Evolutionary conservation across 306 rosid genomes (phyloP), one percentile per base, ranked within the genome.

Genomic region (Chamaecrista fasciculata): DNA sequence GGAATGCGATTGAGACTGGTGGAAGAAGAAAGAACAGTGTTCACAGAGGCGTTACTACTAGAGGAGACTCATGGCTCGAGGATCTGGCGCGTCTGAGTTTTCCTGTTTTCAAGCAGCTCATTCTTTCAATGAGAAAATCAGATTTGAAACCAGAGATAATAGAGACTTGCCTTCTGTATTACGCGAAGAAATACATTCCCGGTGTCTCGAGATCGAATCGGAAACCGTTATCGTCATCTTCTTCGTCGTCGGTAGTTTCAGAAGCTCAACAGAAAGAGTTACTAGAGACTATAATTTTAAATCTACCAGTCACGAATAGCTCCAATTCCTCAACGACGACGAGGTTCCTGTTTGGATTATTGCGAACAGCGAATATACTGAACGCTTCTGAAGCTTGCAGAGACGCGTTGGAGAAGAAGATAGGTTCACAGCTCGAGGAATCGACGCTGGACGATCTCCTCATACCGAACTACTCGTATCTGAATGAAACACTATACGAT

Each of bases 401-500:
- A 74, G 79, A 88, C 33, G 69, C 83, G 6, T 46, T 95, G 76
- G 99, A 95, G 87, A 89, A 76, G 86, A 95, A 95, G 82, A 91
- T 95, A 33, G 99, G 95, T 8, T 76, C 77, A 19, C 97, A 89
- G 66, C 88, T 95, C 11, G 96, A 91, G 60, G 92, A 91, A 72
- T 96, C 97, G 11, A 88, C 92, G 21, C 76, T 95, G 11, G 99
- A 95, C 51, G 97, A 95, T 59, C 89, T 95, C 16, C 83, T 95
- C n/a, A 82, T 95, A 4, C 96, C 99, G 5, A 95, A 97, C 69
- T 95, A 91, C 56, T 95, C 99, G 24, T 91, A 95, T 62, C 78
- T 91, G 66, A 89, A 91, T 25, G 99, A 95, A 75, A 95, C 95
- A 1, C 82, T 95, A 1, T 95, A 95, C 76, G 99, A 95, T 36